Evolutionary conservation across 129 eudicot genomes (phyloP), one percentile per base, ranked within the genome.

Genomic region (Artemisia annua): DNA sequence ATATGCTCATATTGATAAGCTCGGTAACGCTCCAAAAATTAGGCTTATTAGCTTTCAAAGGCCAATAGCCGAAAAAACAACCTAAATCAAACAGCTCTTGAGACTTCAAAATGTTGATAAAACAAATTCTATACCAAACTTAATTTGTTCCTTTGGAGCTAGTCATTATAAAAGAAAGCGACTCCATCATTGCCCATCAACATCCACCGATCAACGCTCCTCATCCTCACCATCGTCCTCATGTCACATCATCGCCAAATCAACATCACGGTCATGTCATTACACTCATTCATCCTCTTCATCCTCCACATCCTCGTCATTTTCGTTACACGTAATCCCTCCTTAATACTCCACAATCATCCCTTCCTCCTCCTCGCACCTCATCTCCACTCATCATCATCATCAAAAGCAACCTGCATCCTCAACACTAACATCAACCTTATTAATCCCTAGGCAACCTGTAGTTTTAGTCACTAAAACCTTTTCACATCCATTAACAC

Each of bases 401-500:
- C 35, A 18, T 32, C 63, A 16, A 8, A 26, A 60, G 12, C 66
- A 60, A 15, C 54, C 7, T 58, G n/a, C 66, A n/a, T 5, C 69
- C 16, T 6, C 77, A 26, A 1, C 17, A 2, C 18, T 15, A 28
- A 24, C 67, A 6, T 13, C 57, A 7, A 10, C 15, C 30, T 4
- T 61, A 50, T 14, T 0, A 15, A 43, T 48, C n/a, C 3, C 4
- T 10, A 24, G 13, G 17, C n/a, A 28, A 11, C 43, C 44, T 30
- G n/a, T 62, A 30, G 5, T 30, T 12, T 24, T 61, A 14, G 26
- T 18, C 30, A 55, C 64, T 1, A 69, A 24, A 15, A 7, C 3
- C 24, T 14, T 70, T 69, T 69, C 57, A 39, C 81, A 77, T 12
- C 81, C 81, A 62, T 19, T 50, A 35, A 75, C 71, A 43, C 57